Evolutionary conservation across 2,329 filamentous ascomycete species (phyloP).

Genomic region (Trichophyton benhamiae): DNA sequence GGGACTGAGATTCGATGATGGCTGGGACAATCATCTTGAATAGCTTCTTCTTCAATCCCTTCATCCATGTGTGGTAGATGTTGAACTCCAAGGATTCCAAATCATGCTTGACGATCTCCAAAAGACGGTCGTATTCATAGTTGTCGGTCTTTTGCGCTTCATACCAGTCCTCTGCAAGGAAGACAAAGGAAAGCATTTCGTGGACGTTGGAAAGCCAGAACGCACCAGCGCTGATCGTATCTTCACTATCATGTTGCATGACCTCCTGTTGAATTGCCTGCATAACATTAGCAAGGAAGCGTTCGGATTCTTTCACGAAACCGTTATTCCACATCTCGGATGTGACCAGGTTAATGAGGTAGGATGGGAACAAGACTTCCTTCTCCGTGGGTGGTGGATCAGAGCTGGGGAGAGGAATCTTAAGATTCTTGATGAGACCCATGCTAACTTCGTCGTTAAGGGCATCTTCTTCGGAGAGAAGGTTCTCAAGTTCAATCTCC

Average conservation of each 20-base stretch:
- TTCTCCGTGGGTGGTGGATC: constrained; percentile 91
- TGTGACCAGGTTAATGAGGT: constrained; percentile 96
- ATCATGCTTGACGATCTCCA: constrained; percentile 99
- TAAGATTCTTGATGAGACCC: constrained; percentile 89
- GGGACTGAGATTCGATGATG: constrained; percentile 96
- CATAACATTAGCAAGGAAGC: constrained; percentile 98
- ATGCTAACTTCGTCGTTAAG: constrained; percentile 95
- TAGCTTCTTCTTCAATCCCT: constrained; percentile 97
- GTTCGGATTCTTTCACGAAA: constrained; percentile 97
- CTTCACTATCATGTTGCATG: constrained; percentile 96
- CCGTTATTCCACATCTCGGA: constrained; percentile 99
- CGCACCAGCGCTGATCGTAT: constrained; percentile 89
- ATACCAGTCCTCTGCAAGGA: constrained; percentile 98
- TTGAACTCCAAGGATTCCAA: constrained; percentile 98
- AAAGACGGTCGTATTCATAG: constrained; percentile 91
- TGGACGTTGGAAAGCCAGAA: constrained; percentile 99
- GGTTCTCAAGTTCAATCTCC: constrained; percentile 84
- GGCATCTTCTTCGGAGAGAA: constrained; percentile 88
- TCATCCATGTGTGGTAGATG: constrained; percentile 99
- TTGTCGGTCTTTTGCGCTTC: constrained; percentile 99
- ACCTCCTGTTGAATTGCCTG: constrained; percentile 98
- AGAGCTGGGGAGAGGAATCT: constrained; percentile 80
- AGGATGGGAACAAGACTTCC: constrained; percentile 95
- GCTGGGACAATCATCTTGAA: constrained; percentile 99
- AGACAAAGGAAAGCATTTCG: constrained; percentile 99